Percentiles rank a stretch among this genome's conserved stretches.
Conservation (phyloP, 352 stramenopile genomes). For the Phytophthora cryptogea region DNA sequence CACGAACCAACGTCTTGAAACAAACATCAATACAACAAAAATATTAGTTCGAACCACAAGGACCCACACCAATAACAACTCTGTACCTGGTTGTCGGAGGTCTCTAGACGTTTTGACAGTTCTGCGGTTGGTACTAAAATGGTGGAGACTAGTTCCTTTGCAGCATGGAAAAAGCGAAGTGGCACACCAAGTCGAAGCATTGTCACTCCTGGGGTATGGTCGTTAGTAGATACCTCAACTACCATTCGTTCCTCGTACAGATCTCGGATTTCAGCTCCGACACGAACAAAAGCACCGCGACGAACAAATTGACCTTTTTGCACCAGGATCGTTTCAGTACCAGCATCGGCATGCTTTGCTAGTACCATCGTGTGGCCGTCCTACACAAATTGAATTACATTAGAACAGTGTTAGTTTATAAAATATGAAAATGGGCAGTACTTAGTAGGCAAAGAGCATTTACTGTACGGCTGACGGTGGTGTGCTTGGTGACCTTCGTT, state of each 20-base stretch:
- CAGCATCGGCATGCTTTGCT: slow-evolving; percentile 14
- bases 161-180: slow-evolving; percentile 34
- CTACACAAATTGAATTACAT: slow-evolving; percentile 6
- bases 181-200: slow-evolving; percentile 19
- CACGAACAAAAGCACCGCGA: slow-evolving; percentile 21
- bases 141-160: slow-evolving; percentile 33
- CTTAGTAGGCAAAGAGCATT: slow-evolving; percentile 22
- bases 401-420: slow-evolving; percentile 1
- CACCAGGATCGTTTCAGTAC: slow-evolving; percentile 23
- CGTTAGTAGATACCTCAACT: slow-evolving; percentile 1
- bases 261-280: slow-evolving; percentile 34
- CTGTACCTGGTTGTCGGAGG: slow-evolving; percentile 17
- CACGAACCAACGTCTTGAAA: slow-evolving; percentile 7
- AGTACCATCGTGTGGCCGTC: slow-evolving; percentile 30
- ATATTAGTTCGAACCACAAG: neutral
- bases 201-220: slow-evolving; percentile 12
- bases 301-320: slow-evolving; percentile 29
- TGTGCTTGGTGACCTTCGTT: slow-evolving; percentile 22
- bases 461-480: slow-evolving; percentile 40
- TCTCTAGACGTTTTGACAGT: slow-evolving; percentile 5
- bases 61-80: too few species aligned
- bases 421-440: neutral
- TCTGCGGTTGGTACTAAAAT: slow-evolving; percentile 14
- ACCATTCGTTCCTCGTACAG: slow-evolving; percentile 35
- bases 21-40: neutral